phyloP scores from a whole-genome alignment of 768 basidiomycete genomes.

The Leccinum variicolor region DNA sequence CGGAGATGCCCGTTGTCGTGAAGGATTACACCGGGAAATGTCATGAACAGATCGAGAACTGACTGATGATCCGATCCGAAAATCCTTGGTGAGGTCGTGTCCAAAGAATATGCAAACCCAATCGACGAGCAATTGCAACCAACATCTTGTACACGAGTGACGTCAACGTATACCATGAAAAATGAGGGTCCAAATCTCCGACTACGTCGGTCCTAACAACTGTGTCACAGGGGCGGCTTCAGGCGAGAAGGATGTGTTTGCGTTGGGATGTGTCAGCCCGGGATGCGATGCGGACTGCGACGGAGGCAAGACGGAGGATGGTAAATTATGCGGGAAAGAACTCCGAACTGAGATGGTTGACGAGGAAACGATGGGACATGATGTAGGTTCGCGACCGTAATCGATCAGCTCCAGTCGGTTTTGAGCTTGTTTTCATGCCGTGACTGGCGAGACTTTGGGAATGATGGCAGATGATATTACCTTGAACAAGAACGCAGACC shows the following conservation, averaged over 20 bases:
- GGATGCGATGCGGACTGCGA: conserved; percentile 6
- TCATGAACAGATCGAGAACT: background rate
- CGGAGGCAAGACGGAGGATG: conserved; percentile 17
- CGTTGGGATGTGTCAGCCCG: conserved; percentile 18
- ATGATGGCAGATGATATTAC: conserved; percentile 38
- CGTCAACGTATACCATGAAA: conserved; percentile 85
- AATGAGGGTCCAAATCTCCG: conserved; percentile 86
- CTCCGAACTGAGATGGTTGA: conserved; percentile 80
- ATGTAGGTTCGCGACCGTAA: conserved; percentile 69
- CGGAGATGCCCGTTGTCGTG: conserved; percentile 75
- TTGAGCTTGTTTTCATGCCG: conserved; percentile 38
- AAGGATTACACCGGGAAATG: background rate
- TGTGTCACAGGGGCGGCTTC: conserved; percentile 78
- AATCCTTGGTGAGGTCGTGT: conserved; percentile 95
- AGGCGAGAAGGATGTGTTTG: conserved; percentile 22
- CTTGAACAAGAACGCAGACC: conserved; percentile 87
- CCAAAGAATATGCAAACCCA: conserved; percentile 95
- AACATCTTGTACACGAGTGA: conserved; percentile 96
- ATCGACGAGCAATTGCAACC: conserved; percentile 83
- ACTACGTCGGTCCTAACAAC: conserved; percentile 80
- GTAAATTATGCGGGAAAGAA: conserved; percentile 52
- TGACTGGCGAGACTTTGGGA: background rate
- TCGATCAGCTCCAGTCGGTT: conserved; percentile 89
- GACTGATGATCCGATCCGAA: conserved; percentile 97
- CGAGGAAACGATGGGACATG: conserved; percentile 85